These are phyloP conservation scores for Nemania sp. DNA, from an alignment of 2,329 filamentous ascomycete species.

Conservation along the genomic window DNA sequence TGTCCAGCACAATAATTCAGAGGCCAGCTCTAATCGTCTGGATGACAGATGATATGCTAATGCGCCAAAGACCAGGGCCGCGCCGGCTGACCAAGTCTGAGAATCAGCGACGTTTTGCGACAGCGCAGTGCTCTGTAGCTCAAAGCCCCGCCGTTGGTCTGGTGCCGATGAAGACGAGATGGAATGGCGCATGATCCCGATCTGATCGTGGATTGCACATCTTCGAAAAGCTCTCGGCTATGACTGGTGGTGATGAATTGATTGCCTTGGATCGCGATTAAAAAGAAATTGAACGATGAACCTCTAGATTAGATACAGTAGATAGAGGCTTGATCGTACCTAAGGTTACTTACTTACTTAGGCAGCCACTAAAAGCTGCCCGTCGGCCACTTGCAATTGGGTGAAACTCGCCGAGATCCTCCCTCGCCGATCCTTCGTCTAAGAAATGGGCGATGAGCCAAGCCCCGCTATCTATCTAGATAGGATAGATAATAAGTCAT, in stretches of 20 bases:
- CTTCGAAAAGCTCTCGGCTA: constrained; percentile 11
- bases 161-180: constrained; percentile 14
- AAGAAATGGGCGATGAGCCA: constrained; percentile 8
- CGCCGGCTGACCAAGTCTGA: constrained; percentile 36
- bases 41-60: constrained; percentile 41
- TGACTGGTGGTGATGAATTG: not conserved
- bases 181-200: constrained; percentile 6
- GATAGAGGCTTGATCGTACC: too few species aligned
- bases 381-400: not conserved
- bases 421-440: constrained; percentile 7
- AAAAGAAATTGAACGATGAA: not conserved
- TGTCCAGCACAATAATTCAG: constrained; percentile 53
- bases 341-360: not conserved
- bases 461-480: constrained; percentile 14
- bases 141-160: not conserved
- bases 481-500: not conserved
- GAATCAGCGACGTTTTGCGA: constrained; percentile 6
- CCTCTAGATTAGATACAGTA: too few species aligned
- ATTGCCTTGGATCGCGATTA: not conserved
- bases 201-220: constrained; percentile 13
- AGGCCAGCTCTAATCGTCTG: constrained; percentile 47
- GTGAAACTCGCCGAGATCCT: not conserved
- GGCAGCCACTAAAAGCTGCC: constrained; percentile 1
- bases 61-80: constrained; percentile 46
- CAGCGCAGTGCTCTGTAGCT: not conserved